phyloP scores from a whole-genome alignment of 495 filamentous ascomycete genomes.

The Cercophora newfieldiana region DNA sequence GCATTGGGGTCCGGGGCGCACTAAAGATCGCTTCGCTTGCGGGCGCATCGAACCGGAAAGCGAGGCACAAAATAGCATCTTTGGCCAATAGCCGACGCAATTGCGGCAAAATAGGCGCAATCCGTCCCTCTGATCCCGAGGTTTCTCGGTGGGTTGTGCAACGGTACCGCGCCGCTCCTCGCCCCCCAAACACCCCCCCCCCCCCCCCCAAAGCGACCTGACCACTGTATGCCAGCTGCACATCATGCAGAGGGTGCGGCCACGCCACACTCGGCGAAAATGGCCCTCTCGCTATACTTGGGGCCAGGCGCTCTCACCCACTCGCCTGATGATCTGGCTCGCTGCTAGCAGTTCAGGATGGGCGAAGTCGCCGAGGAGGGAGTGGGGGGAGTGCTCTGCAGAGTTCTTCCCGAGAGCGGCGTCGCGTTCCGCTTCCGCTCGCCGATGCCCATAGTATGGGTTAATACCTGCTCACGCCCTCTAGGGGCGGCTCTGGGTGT shows the following conservation, averaged over 20 bases:
- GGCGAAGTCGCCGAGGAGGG: neutral
- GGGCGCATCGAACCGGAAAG: neutral
- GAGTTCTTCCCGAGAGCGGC: neutral
- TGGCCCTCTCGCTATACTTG: conserved; percentile 15
- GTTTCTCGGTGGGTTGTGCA: neutral
- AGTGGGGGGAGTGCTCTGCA: neutral
- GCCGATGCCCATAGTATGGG: neutral
- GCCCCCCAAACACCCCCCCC: neutral
- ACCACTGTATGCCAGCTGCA: conserved; percentile 15
- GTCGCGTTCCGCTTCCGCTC: neutral
- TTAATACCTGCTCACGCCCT: neutral
- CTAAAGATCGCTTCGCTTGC: neutral
- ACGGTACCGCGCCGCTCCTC: neutral
- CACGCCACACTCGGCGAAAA: conserved; percentile 30
- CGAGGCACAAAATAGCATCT: neutral
- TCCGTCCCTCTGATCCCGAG: neutral
- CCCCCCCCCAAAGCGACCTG: too few relatives aligned
- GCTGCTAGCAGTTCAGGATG: neutral
- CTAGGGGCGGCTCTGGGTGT: neutral
- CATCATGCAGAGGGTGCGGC: conserved; percentile 23
- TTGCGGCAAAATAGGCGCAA: neutral
- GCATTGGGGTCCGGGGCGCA: neutral
- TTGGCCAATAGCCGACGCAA: neutral
- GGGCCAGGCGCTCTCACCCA: neutral
- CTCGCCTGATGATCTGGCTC: neutral